Base-by-base conservation (phyloP, 768 basidiomycete genomes). In the Lactarius sanguifluus region DNA sequence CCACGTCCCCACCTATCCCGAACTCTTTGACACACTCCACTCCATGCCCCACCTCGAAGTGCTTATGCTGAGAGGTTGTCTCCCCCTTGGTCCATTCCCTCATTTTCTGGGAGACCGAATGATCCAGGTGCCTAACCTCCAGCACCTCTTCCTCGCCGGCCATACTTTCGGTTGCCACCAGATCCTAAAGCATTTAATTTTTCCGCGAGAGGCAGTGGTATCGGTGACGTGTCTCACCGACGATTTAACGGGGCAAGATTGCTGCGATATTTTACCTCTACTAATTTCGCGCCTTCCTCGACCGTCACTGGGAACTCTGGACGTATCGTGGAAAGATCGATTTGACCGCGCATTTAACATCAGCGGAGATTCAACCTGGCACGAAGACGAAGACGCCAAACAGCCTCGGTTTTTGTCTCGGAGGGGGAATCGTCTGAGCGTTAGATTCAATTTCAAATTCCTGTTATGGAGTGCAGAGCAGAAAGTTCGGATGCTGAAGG, bases 381-480 rank as follows among this genome's bases (percentile, higher is more conserved):
- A 36, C 3, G 66, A 59, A 59, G 65, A 66, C 1, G 52, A 62
- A 28, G 45, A 3, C 12, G 30, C 50, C 20, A 32, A 41, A 28
- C 50, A 18, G 20, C 66, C 62, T 30, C 54, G 1, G 18, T 63
- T 62, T n/a, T 50, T 36, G 25, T 57, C 57, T 23, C 9, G 20
- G 23, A 32, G 18, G 32, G 50, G 18, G 1, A 23, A n/a, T 23
- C 43, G 57, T 55, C 32, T 67, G 30, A 59, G 32, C 41, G 40
- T 67, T 16, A 41, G 32, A 0, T 67, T 64, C 41, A 32, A 59
- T 23, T 67, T 64, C 41, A 63, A 60, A 25, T 47, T 64, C 62
- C 41, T 64, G 16, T 30, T 67, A 5, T 67, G 66, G 66, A 67
- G 66, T 18, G 62, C 62, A n/a, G 58, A 59, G 57, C 66, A 67